These are phyloP conservation scores for Ophiostoma populinum DNA, from an alignment of 2,329 filamentous ascomycete genomes.

Conservation along the genomic window DNA sequence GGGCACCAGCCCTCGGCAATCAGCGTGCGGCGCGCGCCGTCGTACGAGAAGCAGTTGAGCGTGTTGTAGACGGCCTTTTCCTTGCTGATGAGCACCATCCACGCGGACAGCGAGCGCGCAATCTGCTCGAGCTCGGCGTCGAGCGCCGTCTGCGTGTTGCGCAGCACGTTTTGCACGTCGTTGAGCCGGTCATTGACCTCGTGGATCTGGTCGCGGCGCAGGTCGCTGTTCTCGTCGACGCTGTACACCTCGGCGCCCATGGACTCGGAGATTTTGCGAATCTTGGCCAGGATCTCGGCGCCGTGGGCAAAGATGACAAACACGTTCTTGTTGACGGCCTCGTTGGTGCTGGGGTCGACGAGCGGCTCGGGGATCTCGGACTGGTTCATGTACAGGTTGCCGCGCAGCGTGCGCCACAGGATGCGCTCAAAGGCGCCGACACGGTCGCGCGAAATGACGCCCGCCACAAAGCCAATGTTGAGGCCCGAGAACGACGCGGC, in stretches of 20 bases:
- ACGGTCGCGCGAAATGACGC: constrained; percentile 83
- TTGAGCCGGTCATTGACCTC: constrained; percentile 89
- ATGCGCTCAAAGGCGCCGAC: constrained; percentile 95
- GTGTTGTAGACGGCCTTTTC: constrained; percentile 97
- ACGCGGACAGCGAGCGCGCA: constrained; percentile 76
- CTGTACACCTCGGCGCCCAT: constrained; percentile 91
- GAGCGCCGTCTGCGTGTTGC: constrained; percentile 87
- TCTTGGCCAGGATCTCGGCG: constrained; percentile 96
- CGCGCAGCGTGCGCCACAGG: constrained; percentile 88
- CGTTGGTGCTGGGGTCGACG: constrained; percentile 81
- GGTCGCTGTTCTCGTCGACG: constrained; percentile 92
- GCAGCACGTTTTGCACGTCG: constrained; percentile 80
- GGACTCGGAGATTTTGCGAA: constrained; percentile 96
- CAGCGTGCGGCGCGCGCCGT: constrained; percentile 83
- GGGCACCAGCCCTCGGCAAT: constrained; percentile 98
- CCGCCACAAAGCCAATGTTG: constrained; percentile 97
- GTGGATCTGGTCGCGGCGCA: constrained; percentile 87
- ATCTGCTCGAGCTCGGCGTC: constrained; percentile 89
- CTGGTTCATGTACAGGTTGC: constrained; percentile 99
- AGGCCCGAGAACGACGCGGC: constrained; percentile 87
- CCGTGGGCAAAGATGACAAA: constrained; percentile 99
- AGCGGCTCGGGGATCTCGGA: constrained; percentile 92
- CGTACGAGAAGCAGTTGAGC: constrained; percentile 91
- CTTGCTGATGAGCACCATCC: constrained; percentile 96
- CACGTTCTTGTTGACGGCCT: constrained; percentile 88